A percentile compares a stretch with the other conserved stretches of the same genome.
Conservation (phyloP, 2,329 filamentous ascomycete species). For the Penicillium sp. region DNA sequence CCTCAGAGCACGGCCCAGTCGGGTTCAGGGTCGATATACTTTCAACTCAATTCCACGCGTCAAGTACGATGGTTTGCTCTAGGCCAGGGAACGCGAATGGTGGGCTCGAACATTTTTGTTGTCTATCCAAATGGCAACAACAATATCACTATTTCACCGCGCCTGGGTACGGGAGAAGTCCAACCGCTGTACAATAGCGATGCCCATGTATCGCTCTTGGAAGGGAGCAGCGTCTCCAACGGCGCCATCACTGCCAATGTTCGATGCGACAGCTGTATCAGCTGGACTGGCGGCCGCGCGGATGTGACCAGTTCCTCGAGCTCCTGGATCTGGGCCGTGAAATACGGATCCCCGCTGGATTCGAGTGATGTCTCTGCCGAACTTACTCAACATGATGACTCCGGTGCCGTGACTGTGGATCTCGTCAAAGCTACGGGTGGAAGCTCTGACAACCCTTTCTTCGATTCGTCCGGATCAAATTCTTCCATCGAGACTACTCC, state of each 20-base stretch:
- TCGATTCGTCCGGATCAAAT: constrained; percentile 11
- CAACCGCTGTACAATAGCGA: constrained; percentile 54
- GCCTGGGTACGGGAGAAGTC: constrained; percentile 53
- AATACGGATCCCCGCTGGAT: constrained; percentile 27
- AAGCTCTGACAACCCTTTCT: constrained; percentile 23
- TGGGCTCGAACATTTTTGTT: constrained; percentile 63
- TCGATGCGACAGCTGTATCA: constrained; percentile 38
- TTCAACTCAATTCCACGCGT: constrained; percentile 59
- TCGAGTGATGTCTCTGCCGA: constrained; percentile 22
- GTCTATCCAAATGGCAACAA: constrained; percentile 61
- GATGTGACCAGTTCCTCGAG: constrained; percentile 27
- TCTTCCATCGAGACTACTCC: constrained; percentile 2
- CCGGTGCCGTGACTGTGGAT: constrained; percentile 26
- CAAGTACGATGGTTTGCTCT: constrained; percentile 58
- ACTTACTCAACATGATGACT: constrained; percentile 32
- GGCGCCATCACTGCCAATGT: constrained; percentile 65
- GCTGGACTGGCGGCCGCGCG: constrained; percentile 25
- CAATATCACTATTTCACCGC: constrained; percentile 66
- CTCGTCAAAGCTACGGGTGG: constrained; percentile 29
- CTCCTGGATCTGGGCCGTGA: constrained; percentile 37
- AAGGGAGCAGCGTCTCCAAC: constrained; percentile 60
- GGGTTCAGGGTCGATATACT: constrained; percentile 61
- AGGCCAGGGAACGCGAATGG: constrained; percentile 61
- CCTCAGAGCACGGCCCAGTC: constrained; percentile 55
- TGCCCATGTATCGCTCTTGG: constrained; percentile 57